Conservation (phyloP, 1,284 basidiomycete genomes). For the Trichosporon coremiiforme region DNA sequence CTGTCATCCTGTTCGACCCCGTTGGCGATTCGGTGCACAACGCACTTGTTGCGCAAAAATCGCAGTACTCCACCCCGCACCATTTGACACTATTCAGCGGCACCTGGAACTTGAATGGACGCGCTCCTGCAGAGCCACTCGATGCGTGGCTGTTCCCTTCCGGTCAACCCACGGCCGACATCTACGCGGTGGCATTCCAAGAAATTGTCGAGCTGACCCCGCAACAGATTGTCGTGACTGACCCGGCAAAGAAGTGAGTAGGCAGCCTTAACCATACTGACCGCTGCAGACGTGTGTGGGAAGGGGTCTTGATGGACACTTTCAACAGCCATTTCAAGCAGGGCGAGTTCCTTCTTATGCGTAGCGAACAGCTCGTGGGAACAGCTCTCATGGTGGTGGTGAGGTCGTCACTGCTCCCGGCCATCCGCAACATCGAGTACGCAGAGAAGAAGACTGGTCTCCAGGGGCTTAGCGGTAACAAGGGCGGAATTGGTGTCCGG, state of each 20-base stretch:
- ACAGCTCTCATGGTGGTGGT: conserved; percentile 87
- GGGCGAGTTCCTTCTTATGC: conserved; percentile 78
- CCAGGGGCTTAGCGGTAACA: conserved; percentile 96
- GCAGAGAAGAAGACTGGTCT: conserved; percentile 94
- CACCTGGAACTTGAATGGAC: conserved; percentile 95
- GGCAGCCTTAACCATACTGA: not conserved
- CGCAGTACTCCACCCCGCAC: conserved; percentile 80
- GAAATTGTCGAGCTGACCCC: conserved; percentile 97
- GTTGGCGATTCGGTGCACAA: conserved; percentile 82
- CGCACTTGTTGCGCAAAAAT: conserved; percentile 68
- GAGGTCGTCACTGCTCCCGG: conserved; percentile 70
- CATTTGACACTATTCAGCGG: conserved; percentile 78
- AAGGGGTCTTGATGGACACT: conserved; percentile 75
- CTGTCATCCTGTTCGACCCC: conserved; percentile 91
- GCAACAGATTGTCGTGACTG: conserved; percentile 93
- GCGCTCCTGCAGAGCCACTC: conserved; percentile 77
- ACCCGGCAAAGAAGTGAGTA: conserved; percentile 83
- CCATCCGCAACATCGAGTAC: conserved; percentile 88
- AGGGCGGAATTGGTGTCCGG: conserved; percentile 90
- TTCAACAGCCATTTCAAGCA: conserved; percentile 68
- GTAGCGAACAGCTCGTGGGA: conserved; percentile 93
- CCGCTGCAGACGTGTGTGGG: conserved; percentile 74
- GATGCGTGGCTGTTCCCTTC: conserved; percentile 85
- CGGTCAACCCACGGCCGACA: conserved; percentile 63
- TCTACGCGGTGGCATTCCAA: conserved; percentile 92